Percentiles rank a stretch among this genome's conserved stretches.
Conservation (phyloP, 2,329 filamentous ascomycete genomes). For the Colletotrichum simmondsii region DNA sequence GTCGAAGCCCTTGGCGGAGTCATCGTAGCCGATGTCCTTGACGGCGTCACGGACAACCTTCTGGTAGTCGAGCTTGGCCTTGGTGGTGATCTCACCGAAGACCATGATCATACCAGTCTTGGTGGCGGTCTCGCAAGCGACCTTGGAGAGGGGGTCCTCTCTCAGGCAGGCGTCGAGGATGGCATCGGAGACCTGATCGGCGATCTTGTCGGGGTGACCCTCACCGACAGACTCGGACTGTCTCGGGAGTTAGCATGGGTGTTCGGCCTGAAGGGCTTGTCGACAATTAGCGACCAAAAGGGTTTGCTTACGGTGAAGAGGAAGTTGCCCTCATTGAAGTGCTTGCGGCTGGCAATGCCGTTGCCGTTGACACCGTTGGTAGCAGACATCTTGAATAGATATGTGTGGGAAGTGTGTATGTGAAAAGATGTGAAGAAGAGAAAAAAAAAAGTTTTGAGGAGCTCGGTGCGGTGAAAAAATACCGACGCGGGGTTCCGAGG, state of each 20-base stretch:
- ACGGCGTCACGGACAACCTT: slow-evolving; percentile 94
- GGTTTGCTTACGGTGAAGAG: slow-evolving; percentile 76
- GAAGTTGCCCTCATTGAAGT: slow-evolving; percentile 77
- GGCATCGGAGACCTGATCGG: slow-evolving; percentile 98
- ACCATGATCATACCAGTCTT: slow-evolving; percentile 99
- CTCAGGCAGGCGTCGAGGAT: slow-evolving; percentile 97
- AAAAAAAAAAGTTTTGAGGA: slow-evolving; percentile 41
- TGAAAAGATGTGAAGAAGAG: slow-evolving; percentile 34
- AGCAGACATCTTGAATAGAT: slow-evolving; percentile 66
- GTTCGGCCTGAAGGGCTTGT: neutral
- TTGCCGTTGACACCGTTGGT: slow-evolving; percentile 59
- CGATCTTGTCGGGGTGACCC: slow-evolving; percentile 96
- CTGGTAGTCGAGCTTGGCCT: slow-evolving; percentile 96
- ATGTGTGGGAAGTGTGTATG: slow-evolving; percentile 33
- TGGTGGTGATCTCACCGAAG: slow-evolving; percentile 98
- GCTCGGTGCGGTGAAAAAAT: slow-evolving; percentile 33
- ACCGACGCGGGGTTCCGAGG: slow-evolving; percentile 39
- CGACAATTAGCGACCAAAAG: neutral
- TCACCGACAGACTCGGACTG: slow-evolving; percentile 89
- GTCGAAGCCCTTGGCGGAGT: slow-evolving; percentile 97
- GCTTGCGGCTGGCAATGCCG: slow-evolving; percentile 50
- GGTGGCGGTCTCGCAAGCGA: slow-evolving; percentile 98
- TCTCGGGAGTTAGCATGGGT: slow-evolving; percentile 29
- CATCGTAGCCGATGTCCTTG: slow-evolving; percentile 99
- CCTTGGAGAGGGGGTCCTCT: slow-evolving; percentile 97